phyloP scores from a whole-genome alignment of 1,284 basidiomycete genomes.

The Tilletia setariae region DNA sequence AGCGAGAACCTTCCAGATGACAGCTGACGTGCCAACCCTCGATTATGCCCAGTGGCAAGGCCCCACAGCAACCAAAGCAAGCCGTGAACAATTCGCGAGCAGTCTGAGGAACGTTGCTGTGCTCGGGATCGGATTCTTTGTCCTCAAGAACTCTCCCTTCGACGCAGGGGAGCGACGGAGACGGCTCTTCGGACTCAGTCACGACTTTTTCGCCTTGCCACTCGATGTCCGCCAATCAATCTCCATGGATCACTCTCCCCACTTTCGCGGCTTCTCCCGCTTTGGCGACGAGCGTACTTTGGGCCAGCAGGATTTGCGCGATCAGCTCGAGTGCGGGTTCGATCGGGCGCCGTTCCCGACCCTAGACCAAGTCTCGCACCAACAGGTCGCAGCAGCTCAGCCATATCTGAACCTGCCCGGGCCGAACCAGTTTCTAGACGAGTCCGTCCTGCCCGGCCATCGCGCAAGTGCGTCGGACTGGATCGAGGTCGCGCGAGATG shows the following conservation, averaged over 20 bases:
- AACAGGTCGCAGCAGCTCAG: constrained; percentile 14
- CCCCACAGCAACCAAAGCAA: constrained; percentile 4
- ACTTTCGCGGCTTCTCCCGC: constrained; percentile 42
- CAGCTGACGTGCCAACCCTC: background rate
- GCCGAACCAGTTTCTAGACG: constrained; percentile 40
- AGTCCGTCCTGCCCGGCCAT: constrained; percentile 22
- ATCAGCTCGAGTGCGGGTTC: constrained; percentile 35
- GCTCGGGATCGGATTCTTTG: constrained; percentile 44
- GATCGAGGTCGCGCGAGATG: constrained; percentile 25
- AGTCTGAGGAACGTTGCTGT: constrained; percentile 28
- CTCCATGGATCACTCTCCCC: constrained; percentile 31
- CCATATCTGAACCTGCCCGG: constrained; percentile 37
- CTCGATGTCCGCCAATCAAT: constrained; percentile 26
- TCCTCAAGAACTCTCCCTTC: constrained; percentile 35
- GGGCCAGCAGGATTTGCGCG: constrained; percentile 32
- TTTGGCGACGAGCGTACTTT: constrained; percentile 40
- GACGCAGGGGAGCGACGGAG: constrained; percentile 9
- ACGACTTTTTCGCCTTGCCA: constrained; percentile 32
- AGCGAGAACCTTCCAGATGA: background rate
- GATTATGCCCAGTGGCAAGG: constrained; percentile 15
- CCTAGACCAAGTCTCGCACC: background rate
- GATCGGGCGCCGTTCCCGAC: background rate
- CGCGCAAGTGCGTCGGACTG: constrained; percentile 27
- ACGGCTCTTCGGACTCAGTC: constrained; percentile 29
- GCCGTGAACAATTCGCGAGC: constrained; percentile 24